Percentiles rank a stretch among this genome's conserved stretches.
These are phyloP conservation scores for Monsonia emarginata DNA, from an alignment of 441 rosid species.

Conservation along the genomic window DNA sequence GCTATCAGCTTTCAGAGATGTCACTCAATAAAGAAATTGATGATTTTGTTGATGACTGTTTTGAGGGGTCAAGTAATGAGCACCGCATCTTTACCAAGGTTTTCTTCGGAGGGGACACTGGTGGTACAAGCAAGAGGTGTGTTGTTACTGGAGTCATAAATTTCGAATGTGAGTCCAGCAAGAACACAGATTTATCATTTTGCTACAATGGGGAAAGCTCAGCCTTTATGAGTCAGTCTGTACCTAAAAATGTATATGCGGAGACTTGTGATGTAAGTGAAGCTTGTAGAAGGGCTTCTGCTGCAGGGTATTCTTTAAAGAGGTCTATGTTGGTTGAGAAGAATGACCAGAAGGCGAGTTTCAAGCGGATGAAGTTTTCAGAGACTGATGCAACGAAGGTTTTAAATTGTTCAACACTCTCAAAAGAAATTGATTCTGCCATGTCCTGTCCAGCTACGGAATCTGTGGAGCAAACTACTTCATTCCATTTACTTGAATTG, in stretches of 20 bases:
- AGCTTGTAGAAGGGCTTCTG: slow-evolving; percentile 25
- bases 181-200: slow-evolving; percentile 27
- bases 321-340: slow-evolving; percentile 27
- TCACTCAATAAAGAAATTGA: slow-evolving; percentile 21
- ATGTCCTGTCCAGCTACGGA: slow-evolving; percentile 24
- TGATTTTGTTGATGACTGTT: slow-evolving; percentile 38
- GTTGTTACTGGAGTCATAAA: slow-evolving; percentile 38
- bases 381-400: slow-evolving; percentile 19
- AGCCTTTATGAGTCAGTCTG: slow-evolving; percentile 41
- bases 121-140: slow-evolving; percentile 33
- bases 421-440: slow-evolving; percentile 18
- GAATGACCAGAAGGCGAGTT: slow-evolving; percentile 25
- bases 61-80: slow-evolving; percentile 56
- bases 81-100: slow-evolving; percentile 45
- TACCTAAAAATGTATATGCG: slow-evolving; percentile 26
- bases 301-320: slow-evolving; percentile 26
- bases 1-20: slow-evolving; percentile 30
- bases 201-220: slow-evolving; percentile 58
- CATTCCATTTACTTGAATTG: slow-evolving; percentile 54
- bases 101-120: slow-evolving; percentile 41
- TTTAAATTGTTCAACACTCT: slow-evolving; percentile 20
- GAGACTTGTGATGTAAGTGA: slow-evolving; percentile 27
- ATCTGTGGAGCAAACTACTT: slow-evolving; percentile 22
- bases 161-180: slow-evolving; percentile 36
- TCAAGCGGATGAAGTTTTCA: slow-evolving; percentile 44